Evolutionary conservation across 2,329 filamentous ascomycete genomes (phyloP).

Genomic region (Colletotrichum orchidophilum): DNA sequence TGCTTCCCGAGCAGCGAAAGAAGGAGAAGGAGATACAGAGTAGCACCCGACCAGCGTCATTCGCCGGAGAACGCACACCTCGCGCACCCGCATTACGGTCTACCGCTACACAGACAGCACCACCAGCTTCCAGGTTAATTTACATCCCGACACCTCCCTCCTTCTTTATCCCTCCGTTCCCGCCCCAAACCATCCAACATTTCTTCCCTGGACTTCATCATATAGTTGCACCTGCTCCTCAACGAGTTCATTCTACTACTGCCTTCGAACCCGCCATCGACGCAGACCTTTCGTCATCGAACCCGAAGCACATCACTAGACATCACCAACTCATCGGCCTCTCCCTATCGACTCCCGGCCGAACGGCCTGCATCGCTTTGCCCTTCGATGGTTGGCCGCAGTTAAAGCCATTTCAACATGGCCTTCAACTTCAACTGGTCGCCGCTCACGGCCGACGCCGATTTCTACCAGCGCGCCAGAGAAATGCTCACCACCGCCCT

Average conservation of each 20-base stretch:
- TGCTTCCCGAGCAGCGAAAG: slow-evolving; percentile 8
- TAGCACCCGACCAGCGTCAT: slow-evolving; percentile 34
- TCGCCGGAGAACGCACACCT: slow-evolving; percentile 21
- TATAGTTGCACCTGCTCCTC: slow-evolving; percentile 18
- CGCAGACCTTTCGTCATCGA: slow-evolving; percentile 4
- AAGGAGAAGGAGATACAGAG: background rate
- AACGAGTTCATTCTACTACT: slow-evolving; percentile 17
- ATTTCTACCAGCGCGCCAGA: slow-evolving; percentile 88
- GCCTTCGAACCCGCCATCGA: background rate
- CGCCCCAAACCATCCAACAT: slow-evolving; percentile 5
- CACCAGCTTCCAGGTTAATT: slow-evolving; percentile 5
- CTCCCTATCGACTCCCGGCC: slow-evolving; percentile 7
- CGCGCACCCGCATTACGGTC: background rate
- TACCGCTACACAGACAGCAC: slow-evolving; percentile 18
- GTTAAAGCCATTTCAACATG: slow-evolving; percentile 72
- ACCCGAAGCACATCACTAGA: background rate
- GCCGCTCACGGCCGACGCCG: slow-evolving; percentile 93
- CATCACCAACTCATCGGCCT: slow-evolving; percentile 1
- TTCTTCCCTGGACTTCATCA: slow-evolving; percentile 20
- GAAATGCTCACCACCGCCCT: slow-evolving; percentile 94
- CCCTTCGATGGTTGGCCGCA: slow-evolving; percentile 35
- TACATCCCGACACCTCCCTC: slow-evolving; percentile 6
- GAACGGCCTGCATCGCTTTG: slow-evolving; percentile 23
- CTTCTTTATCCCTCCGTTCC: slow-evolving; percentile 9
- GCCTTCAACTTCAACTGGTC: slow-evolving; percentile 99